Evolutionary conservation across 176 grass and related monocot genomes (phyloP).

Genomic region (Olyra latifolia): DNA sequence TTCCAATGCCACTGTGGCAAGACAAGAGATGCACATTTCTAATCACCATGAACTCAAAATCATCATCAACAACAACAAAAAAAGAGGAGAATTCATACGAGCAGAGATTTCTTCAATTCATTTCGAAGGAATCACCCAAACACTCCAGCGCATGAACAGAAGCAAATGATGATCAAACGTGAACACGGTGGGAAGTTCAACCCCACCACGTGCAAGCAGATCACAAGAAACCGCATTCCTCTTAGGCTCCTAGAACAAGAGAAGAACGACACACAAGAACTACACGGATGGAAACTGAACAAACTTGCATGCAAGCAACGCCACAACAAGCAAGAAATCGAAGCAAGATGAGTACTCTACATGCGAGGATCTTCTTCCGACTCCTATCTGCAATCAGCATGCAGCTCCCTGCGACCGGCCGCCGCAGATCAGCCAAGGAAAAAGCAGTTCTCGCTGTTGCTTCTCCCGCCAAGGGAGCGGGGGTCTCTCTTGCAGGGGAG

Average conservation of each 20-base stretch:
- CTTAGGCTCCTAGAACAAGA: neutral
- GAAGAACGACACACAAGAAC: neutral
- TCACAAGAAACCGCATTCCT: conserved; percentile 30
- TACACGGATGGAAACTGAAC: neutral
- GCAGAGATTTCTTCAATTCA: neutral
- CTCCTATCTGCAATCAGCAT: neutral
- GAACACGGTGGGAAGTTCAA: conserved; percentile 6
- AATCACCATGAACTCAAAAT: neutral
- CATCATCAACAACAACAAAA: neutral
- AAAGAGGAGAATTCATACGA: neutral
- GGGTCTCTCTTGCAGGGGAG: neutral
- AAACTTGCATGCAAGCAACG: neutral
- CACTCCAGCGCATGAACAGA: conserved; percentile 6
- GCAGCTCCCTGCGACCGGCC: neutral
- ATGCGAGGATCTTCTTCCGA: neutral
- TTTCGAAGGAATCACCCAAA: neutral
- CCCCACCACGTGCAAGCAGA: conserved; percentile 47
- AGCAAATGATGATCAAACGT: conserved; percentile 2
- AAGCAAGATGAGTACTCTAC: neutral
- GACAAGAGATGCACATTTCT: neutral
- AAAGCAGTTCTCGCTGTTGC: neutral
- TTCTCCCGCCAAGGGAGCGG: conserved; percentile 1
- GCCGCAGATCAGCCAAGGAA: neutral
- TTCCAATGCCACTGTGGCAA: neutral
- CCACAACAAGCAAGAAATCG: neutral